phyloP scores from a whole-genome alignment of 257 asterid genomes.

The Linaria vulgaris region DNA sequence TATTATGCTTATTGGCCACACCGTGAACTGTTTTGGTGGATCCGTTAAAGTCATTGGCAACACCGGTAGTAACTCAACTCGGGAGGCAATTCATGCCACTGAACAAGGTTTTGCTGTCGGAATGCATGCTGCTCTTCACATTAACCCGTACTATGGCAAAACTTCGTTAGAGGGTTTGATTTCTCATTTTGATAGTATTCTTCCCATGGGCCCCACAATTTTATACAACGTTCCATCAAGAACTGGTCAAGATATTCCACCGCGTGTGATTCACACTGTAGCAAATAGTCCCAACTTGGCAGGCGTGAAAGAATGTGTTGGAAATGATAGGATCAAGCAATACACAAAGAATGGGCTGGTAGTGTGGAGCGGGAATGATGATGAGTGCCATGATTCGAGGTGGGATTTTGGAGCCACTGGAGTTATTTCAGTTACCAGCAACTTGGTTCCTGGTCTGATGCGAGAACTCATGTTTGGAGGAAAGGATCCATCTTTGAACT shows the following conservation, averaged over 20 bases:
- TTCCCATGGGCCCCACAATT: slow-evolving; percentile 89
- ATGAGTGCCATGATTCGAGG: slow-evolving; percentile 81
- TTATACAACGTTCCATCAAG: slow-evolving; percentile 86
- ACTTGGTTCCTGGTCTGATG: slow-evolving; percentile 79
- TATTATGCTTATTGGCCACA: slow-evolving; percentile 88
- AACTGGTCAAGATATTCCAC: slow-evolving; percentile 83
- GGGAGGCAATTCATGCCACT: slow-evolving; percentile 87
- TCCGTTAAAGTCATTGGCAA: slow-evolving; percentile 83
- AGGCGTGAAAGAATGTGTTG: slow-evolving; percentile 82
- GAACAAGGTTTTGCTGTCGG: slow-evolving; percentile 97
- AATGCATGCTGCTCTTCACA: slow-evolving; percentile 91
- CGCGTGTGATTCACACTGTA: slow-evolving; percentile 42
- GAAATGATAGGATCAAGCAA: slow-evolving; percentile 61
- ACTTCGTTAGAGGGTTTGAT: slow-evolving; percentile 76
- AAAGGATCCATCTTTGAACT: slow-evolving; percentile 50
- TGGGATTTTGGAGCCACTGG: slow-evolving; percentile 75
- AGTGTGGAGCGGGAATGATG: slow-evolving; percentile 91
- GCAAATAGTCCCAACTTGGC: slow-evolving; percentile 66
- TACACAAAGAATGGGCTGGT: slow-evolving; percentile 60
- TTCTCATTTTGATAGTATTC: slow-evolving; percentile 69
- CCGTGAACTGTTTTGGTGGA: slow-evolving; percentile 81
- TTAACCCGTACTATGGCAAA: slow-evolving; percentile 88
- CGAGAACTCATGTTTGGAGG: slow-evolving; percentile 69
- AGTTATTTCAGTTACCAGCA: slow-evolving; percentile 79
- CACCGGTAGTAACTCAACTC: slow-evolving; percentile 89